phyloP scores from a whole-genome alignment of 495 filamentous ascomycete genomes.

The Penicillium ochrochloron region DNA sequence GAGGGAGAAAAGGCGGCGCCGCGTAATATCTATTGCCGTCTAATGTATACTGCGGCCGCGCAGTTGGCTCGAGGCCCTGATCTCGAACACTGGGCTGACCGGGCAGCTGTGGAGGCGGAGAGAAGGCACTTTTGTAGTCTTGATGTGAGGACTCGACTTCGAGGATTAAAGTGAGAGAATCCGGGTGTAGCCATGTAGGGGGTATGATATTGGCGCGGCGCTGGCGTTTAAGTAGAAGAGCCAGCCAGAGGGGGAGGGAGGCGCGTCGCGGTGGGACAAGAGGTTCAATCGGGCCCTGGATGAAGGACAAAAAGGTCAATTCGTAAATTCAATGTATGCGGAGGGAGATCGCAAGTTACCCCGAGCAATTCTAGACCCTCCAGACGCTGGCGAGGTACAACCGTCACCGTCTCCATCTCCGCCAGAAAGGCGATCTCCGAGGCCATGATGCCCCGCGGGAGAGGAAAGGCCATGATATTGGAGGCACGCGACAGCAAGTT shows the following conservation, averaged over 20 bases:
- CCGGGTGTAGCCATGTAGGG: conserved; percentile 81
- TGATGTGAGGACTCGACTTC: conserved; percentile 72
- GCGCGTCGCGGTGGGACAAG: conserved; percentile 83
- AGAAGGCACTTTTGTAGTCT: conserved; percentile 67
- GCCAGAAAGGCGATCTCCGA: conserved; percentile 93
- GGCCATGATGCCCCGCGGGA: conserved; percentile 82
- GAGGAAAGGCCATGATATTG: conserved; percentile 78
- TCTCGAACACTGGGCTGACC: conserved; percentile 43
- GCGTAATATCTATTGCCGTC: conserved; percentile 49
- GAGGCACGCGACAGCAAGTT: conserved; percentile 8
- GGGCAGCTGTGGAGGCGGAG: conserved; percentile 69
- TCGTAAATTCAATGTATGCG: conserved; percentile 4
- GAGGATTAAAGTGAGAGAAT: conserved; percentile 74
- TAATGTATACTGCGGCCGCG: conserved; percentile 44
- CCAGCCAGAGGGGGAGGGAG: conserved; percentile 89
- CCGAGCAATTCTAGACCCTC: conserved; percentile 82
- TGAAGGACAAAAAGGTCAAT: conserved; percentile 17
- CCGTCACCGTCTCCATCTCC: conserved; percentile 94
- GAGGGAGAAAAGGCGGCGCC: conserved; percentile 47
- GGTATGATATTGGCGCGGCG: conserved; percentile 91
- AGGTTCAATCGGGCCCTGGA: conserved; percentile 73
- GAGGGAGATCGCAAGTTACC: conserved; percentile 57
- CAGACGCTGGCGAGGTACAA: conserved; percentile 88
- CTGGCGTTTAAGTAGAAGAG: conserved; percentile 95
- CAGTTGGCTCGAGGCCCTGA: conserved; percentile 34